phyloP scores from a whole-genome alignment of 2,329 filamentous ascomycete genomes.

The Boeremia exigua region DNA sequence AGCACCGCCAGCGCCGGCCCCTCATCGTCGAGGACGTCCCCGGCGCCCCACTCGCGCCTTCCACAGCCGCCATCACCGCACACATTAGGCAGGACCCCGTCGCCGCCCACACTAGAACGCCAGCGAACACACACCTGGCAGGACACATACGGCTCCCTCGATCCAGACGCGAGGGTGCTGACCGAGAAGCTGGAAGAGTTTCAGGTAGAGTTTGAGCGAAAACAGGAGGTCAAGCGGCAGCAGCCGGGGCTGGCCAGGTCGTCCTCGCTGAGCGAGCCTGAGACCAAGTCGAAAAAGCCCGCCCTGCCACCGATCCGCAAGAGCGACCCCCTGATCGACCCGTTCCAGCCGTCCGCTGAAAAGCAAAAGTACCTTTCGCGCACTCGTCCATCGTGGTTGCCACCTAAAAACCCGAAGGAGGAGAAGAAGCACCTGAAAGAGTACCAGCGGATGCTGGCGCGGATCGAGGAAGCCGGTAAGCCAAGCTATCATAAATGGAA shows the following conservation, averaged over 20 bases:
- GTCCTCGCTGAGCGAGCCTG: conserved; percentile 35
- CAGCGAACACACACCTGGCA: conserved; percentile 76
- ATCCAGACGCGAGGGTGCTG: conserved; percentile 73
- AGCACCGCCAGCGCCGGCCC: conserved; percentile 20
- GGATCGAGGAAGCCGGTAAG: conserved; percentile 63
- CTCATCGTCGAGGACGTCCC: conserved; percentile 34
- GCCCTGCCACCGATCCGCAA: conserved; percentile 69
- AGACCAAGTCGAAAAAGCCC: conserved; percentile 57
- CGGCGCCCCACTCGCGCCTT: conserved; percentile 29
- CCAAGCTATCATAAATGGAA: no score
- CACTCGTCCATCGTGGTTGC: conserved; percentile 80
- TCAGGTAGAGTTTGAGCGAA: conserved; percentile 65
- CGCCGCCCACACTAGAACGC: conserved; percentile 45
- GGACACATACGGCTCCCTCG: conserved; percentile 71
- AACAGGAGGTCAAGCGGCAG: conserved; percentile 60
- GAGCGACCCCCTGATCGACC: conserved; percentile 83
- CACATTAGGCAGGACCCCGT: conserved; percentile 26
- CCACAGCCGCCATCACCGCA: conserved; percentile 31
- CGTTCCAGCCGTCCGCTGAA: conserved; percentile 82
- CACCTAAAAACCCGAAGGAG: conserved; percentile 86
- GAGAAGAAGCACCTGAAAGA: conserved; percentile 87
- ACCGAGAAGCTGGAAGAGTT: conserved; percentile 84
- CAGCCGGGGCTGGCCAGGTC: conserved; percentile 49
- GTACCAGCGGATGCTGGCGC: conserved; percentile 81
- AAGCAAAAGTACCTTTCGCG: conserved; percentile 83